phyloP scores from a whole-genome alignment of 1,139 yeast genomes.

The Suhomyces kunorum region DNA sequence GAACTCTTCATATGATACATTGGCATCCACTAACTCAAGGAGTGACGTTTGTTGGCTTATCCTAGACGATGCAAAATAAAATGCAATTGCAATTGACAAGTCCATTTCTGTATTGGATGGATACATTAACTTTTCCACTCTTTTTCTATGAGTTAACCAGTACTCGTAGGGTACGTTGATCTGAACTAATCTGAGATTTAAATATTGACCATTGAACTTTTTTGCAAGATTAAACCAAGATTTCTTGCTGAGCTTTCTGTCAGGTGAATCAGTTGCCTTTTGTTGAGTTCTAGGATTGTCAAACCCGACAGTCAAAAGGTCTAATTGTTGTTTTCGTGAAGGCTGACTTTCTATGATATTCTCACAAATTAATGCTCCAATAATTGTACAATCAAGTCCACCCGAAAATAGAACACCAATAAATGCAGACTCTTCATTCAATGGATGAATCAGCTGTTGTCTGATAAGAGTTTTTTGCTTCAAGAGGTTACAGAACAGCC shows the following conservation, averaged over 20 bases:
- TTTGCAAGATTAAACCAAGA: slow-evolving; percentile 57
- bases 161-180: slow-evolving; percentile 70
- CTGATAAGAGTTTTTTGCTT: slow-evolving; percentile 50
- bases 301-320: slow-evolving; percentile 91
- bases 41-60: slow-evolving; percentile 10
- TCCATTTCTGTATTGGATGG: slow-evolving; percentile 96
- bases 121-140: slow-evolving; percentile 66
- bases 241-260: slow-evolving; percentile 65
- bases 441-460: slow-evolving; percentile 59
- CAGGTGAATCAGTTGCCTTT: slow-evolving; percentile 72
- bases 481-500: slow-evolving; percentile 28
- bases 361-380: slow-evolving; percentile 53
- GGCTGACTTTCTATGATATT: slow-evolving; percentile 16
- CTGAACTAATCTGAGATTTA: slow-evolving; percentile 56
- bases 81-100: slow-evolving; percentile 89
- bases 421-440: slow-evolving; percentile 31
- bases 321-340: slow-evolving; percentile 31
- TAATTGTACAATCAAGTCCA: slow-evolving; percentile 86
- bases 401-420: slow-evolving; percentile 85
- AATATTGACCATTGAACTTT: slow-evolving; percentile 27
- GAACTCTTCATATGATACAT: slow-evolving; percentile 25
- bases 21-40: background rate
- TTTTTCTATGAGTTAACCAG: slow-evolving; percentile 52
- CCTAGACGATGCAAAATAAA: slow-evolving; percentile 66
- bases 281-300: slow-evolving; percentile 81